Conservation (phyloP, 192 early-diverging fungal species). For the Podila epigama region DNA sequence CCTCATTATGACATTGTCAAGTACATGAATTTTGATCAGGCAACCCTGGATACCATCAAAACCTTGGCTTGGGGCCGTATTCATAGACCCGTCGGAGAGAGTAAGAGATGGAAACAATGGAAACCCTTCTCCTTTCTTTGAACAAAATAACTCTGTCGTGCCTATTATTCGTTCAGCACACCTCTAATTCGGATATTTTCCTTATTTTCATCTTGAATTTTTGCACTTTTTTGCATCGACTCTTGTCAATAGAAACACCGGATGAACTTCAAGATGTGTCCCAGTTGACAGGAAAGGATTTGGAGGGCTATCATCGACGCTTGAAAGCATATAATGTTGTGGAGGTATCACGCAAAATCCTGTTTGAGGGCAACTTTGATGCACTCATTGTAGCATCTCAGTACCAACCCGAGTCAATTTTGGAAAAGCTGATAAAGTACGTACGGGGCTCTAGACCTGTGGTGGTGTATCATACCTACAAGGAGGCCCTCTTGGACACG, state of each 20-base stretch:
- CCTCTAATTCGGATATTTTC: not conserved
- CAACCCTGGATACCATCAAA: conserved; percentile 59
- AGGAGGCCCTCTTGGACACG: conserved; percentile 70
- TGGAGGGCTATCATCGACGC: conserved; percentile 60
- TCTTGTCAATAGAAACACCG: conserved; percentile 53
- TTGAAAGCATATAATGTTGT: conserved; percentile 57
- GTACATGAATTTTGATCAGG: conserved; percentile 77
- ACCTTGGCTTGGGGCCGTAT: conserved; percentile 78
- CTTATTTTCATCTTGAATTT: no score
- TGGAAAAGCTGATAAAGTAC: conserved; percentile 74
- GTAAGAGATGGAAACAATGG: no score
- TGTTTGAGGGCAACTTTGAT: conserved; percentile 74
- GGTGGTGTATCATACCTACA: conserved; percentile 79
- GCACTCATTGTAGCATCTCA: conserved; percentile 82
- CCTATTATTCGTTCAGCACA: not conserved
- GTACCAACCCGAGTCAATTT: conserved; percentile 75
- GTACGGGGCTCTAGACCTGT: conserved; percentile 87
- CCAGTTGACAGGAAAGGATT: conserved; percentile 57
- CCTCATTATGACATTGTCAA: conserved; percentile 76
- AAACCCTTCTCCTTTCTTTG: not conserved
- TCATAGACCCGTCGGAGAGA: conserved; percentile 60
- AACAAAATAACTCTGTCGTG: not conserved
- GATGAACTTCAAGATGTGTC: conserved; percentile 64
- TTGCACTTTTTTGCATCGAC: no score
- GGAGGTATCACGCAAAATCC: conserved; percentile 55